A percentile compares a stretch with the other conserved stretches of the same genome.
Evolutionary conservation across 2,329 filamentous ascomycete species (phyloP).

Genomic region (Colletotrichum liriopes): DNA sequence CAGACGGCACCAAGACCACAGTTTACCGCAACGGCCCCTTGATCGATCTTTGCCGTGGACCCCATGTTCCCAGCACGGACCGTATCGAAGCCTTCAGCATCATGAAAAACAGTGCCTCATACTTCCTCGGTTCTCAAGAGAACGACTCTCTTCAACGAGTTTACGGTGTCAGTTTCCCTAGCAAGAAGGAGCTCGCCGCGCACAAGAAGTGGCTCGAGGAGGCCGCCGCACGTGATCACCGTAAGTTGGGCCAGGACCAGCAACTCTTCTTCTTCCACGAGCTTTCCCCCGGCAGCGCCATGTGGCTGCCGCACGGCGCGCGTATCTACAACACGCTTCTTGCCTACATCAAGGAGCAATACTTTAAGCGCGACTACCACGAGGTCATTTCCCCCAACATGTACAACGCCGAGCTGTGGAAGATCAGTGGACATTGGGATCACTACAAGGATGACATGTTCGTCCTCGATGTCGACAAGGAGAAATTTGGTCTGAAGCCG

Average conservation of each 20-base stretch:
- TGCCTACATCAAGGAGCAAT: constrained; percentile 86
- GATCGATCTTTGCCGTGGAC: constrained; percentile 95
- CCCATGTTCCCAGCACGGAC: constrained; percentile 87
- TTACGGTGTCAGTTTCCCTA: constrained; percentile 94
- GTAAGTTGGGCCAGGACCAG: constrained; percentile 94
- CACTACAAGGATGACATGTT: constrained; percentile 90
- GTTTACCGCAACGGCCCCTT: constrained; percentile 95
- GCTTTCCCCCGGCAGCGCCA: constrained; percentile 91
- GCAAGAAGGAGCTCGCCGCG: constrained; percentile 94
- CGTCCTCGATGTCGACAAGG: constrained; percentile 84
- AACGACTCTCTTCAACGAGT: constrained; percentile 98
- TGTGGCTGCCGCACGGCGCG: constrained; percentile 93
- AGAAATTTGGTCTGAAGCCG: constrained; percentile 84
- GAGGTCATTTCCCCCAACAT: constrained; percentile 96
- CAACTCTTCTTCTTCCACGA: constrained; percentile 98
- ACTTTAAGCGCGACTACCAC: constrained; percentile 93
- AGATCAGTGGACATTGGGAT: constrained; percentile 94
- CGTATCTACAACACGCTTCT: constrained; percentile 94
- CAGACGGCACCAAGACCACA: constrained; percentile 90
- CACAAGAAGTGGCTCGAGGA: constrained; percentile 97
- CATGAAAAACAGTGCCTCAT: constrained; percentile 80
- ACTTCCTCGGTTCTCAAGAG: constrained; percentile 93
- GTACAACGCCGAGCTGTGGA: constrained; percentile 95
- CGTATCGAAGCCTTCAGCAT: constrained; percentile 91
- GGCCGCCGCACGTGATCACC: constrained; percentile 96